phyloP scores from a whole-genome alignment of 768 basidiomycete genomes.

The Pseudohyphozyma bogoriensis region DNA sequence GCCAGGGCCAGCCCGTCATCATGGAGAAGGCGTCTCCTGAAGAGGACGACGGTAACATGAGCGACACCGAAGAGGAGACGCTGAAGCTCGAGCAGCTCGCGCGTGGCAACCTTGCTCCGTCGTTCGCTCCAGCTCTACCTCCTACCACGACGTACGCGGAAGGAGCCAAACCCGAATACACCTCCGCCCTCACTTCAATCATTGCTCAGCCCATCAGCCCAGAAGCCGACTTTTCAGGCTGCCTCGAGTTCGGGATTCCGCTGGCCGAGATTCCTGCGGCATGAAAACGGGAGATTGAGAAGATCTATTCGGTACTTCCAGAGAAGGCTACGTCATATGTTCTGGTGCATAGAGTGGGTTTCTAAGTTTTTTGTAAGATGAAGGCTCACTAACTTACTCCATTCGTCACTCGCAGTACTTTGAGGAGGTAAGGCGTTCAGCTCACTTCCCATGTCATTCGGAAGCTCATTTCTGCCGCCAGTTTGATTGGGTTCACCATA shows the following conservation, averaged over 20 bases:
- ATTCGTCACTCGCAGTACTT: background rate
- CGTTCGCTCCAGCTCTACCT: background rate
- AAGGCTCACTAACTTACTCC: background rate
- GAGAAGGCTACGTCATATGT: background rate
- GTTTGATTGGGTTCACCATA: background rate
- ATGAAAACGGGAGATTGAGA: background rate
- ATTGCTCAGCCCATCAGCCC: background rate
- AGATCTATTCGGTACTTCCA: slow-evolving; percentile 6
- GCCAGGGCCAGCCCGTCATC: background rate
- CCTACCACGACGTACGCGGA: background rate
- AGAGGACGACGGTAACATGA: background rate
- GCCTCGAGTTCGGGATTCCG: slow-evolving; percentile 11
- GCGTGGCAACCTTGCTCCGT: background rate
- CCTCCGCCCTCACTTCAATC: slow-evolving; percentile 15
- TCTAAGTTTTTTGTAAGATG: background rate
- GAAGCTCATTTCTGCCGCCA: background rate
- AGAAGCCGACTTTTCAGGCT: background rate
- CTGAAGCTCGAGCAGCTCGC: background rate
- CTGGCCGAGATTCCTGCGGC: slow-evolving; percentile 6
- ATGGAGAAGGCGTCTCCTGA: background rate
- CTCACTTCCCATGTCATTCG: background rate
- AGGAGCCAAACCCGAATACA: background rate
- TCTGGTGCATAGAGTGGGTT: background rate
- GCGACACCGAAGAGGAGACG: background rate
- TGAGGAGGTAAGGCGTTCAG: background rate